Evolutionary conservation across 2,329 filamentous ascomycete species (phyloP).

Genomic region (Scopulariopsis brevicaulis): DNA sequence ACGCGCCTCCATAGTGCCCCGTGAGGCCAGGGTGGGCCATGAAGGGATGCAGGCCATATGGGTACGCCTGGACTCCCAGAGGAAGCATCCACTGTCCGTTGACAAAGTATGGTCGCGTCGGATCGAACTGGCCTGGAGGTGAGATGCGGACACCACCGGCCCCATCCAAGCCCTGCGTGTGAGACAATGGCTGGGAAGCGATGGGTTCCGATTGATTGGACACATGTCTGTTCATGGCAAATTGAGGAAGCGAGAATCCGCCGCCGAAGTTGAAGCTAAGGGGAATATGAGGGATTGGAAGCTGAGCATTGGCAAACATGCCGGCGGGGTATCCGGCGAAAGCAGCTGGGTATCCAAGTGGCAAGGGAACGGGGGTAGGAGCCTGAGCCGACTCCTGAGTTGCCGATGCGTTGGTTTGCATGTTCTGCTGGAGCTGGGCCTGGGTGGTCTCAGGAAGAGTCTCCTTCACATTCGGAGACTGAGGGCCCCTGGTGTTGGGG

Average conservation of each 20-base stretch:
- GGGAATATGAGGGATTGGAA: constrained; percentile 3
- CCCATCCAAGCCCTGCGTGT: constrained; percentile 3
- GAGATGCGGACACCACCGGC: constrained; percentile 17
- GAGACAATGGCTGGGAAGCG: not conserved
- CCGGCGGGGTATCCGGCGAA: constrained; percentile 1
- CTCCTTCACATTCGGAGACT: constrained; percentile 29
- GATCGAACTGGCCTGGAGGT: constrained; percentile 33
- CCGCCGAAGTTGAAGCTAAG: constrained; percentile 5
- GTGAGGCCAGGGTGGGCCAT: constrained; percentile 2
- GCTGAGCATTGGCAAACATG: not conserved
- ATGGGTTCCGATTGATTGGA: not conserved
- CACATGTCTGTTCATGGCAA: not conserved
- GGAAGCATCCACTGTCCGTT: constrained; percentile 33
- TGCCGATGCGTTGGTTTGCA: not conserved
- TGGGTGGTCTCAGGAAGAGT: not conserved
- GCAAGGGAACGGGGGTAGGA: not conserved
- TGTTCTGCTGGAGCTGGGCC: not conserved
- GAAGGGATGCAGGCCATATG: constrained; percentile 16
- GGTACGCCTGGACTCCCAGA: constrained; percentile 9
- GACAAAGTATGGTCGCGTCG: constrained; percentile 28
- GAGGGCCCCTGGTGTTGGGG: constrained; percentile 49
- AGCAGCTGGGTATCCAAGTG: not conserved
- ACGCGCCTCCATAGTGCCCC: not conserved
- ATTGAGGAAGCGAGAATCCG: constrained; percentile 12
- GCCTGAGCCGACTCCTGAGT: not conserved